These are phyloP conservation scores for Leccinellum luteum DNA, from an alignment of 768 basidiomycete genomes.

Conservation along the genomic window DNA sequence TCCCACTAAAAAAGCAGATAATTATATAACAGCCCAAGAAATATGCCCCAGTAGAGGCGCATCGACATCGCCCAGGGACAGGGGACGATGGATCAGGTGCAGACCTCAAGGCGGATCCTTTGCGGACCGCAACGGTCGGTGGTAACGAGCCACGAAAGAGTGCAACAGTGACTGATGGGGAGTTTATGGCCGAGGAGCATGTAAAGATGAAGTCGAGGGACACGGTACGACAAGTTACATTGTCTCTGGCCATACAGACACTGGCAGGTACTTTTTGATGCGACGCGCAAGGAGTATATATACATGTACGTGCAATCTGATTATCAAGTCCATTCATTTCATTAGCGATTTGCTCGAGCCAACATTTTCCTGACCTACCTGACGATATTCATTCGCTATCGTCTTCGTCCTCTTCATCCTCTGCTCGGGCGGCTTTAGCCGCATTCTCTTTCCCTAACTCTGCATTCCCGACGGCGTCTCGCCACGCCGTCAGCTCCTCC, in stretches of 20 bases:
- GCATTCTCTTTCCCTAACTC: slow-evolving; percentile 61
- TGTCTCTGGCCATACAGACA: background rate
- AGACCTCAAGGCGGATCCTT: slow-evolving; percentile 41
- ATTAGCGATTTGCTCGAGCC: background rate
- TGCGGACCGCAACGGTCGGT: slow-evolving; percentile 46
- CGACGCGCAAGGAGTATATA: background rate
- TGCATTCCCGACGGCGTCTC: slow-evolving; percentile 64
- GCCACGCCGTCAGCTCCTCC: slow-evolving; percentile 70
- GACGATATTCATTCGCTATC: slow-evolving; percentile 22
- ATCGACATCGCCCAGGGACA: slow-evolving; percentile 23
- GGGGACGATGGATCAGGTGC: slow-evolving; percentile 29
- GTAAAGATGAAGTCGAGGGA: slow-evolving; percentile 45
- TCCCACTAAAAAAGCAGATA: too few relatives aligned
- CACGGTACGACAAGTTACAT: slow-evolving; percentile 17
- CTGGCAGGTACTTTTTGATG: background rate
- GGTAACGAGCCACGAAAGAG: slow-evolving; percentile 57
- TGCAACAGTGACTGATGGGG: slow-evolving; percentile 48
- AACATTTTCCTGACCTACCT: background rate
- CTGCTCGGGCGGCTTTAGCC: slow-evolving; percentile 40
- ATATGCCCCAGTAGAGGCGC: too few relatives aligned
- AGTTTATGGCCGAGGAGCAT: slow-evolving; percentile 52
- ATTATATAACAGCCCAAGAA: too few relatives aligned
- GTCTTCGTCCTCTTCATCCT: slow-evolving; percentile 48
- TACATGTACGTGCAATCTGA: background rate
- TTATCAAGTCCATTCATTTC: background rate